phyloP scores from a whole-genome alignment of 176 grass and related monocot species.

The Otatea glauca region DNA sequence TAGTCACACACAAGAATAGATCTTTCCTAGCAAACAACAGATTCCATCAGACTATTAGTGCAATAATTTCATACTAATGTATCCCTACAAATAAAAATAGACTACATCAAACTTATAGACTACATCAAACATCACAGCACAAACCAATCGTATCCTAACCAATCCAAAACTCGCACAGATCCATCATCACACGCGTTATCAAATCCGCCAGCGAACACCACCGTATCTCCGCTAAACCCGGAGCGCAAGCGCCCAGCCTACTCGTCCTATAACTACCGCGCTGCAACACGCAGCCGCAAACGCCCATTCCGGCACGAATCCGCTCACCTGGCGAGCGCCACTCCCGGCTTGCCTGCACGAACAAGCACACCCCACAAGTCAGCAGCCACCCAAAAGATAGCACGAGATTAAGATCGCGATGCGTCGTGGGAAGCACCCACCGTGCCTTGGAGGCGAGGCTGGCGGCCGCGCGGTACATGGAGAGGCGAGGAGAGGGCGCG shows the following conservation, averaged over 20 bases:
- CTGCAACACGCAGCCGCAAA: neutral
- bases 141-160: neutral
- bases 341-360: conserved; percentile 68
- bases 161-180: conserved; percentile 14
- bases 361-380: conserved; percentile 18
- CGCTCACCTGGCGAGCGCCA: conserved; percentile 64
- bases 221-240: conserved; percentile 1
- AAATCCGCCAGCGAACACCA: neutral
- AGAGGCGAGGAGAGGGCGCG: neutral
- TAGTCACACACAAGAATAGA: neutral
- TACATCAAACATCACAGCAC: neutral
- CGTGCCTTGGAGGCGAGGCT: conserved; percentile 80
- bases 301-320: neutral
- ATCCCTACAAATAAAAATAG: neutral
- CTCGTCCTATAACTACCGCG: neutral
- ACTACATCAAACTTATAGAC: no score
- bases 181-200: neutral
- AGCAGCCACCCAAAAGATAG: conserved; percentile 20
- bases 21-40: neutral
- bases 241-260: neutral
- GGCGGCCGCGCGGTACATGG: conserved; percentile 73
- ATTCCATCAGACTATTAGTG: neutral
- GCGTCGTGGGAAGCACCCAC: conserved; percentile 40
- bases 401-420: conserved; percentile 21
- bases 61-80: neutral